phyloP scores from a whole-genome alignment of 306 rosid species.

The Erythrophleum fordii region DNA sequence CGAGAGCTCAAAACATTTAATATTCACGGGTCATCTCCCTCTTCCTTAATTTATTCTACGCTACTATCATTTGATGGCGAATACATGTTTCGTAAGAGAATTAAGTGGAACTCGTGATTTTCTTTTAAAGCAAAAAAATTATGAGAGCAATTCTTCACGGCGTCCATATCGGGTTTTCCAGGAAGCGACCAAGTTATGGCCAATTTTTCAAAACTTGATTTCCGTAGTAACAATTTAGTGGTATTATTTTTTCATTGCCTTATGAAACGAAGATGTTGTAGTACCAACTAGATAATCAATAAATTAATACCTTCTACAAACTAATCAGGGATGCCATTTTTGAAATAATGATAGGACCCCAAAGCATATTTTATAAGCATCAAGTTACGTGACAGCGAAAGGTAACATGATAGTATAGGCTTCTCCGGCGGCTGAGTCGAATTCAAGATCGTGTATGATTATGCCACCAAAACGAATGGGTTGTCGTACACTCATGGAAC shows the following conservation, averaged over 20 bases:
- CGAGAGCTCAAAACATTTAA: too few species aligned
- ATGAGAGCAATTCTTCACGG: neutral
- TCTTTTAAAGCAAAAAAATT: neutral
- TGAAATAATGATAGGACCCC: too few species aligned
- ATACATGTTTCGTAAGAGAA: slow-evolving; percentile 3
- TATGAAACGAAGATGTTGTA: neutral
- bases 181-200: neutral
- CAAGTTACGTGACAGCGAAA: slow-evolving; percentile 22
- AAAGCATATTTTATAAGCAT: too few species aligned
- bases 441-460: neutral
- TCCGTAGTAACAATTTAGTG: neutral
- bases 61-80: neutral
- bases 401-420: neutral
- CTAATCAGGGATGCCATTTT: too few species aligned
- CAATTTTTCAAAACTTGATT: neutral
- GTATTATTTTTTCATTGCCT: neutral
- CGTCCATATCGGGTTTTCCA: neutral
- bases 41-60: neutral
- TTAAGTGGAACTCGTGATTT: neutral
- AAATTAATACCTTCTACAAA: neutral
- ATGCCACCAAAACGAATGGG: neutral
- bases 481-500: too few species aligned
- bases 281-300: neutral
- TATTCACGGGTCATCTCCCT: neutral
- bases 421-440: neutral